Conservation (phyloP, 2,329 filamentous ascomycete genomes). For the Aspergillus bombycis region DNA sequence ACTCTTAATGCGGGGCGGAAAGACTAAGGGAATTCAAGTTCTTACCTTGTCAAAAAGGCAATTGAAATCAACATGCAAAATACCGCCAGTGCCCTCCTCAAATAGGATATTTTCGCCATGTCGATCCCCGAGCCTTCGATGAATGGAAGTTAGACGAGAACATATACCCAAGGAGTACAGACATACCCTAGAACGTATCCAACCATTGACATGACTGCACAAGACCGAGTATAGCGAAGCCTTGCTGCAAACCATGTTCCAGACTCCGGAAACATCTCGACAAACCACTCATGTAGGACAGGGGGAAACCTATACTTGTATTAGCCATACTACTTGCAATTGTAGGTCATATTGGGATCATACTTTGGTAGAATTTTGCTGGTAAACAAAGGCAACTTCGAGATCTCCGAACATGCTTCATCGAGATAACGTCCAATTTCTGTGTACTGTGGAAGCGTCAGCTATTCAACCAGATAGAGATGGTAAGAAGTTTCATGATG, state of each 20-base stretch:
- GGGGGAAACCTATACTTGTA: slow-evolving; percentile 67
- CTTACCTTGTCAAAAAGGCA: slow-evolving; percentile 89
- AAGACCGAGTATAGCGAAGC: slow-evolving; percentile 86
- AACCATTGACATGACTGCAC: slow-evolving; percentile 99
- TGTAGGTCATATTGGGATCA: slow-evolving; percentile 6
- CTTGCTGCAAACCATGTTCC: slow-evolving; percentile 89
- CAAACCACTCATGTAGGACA: slow-evolving; percentile 91
- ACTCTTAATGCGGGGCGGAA: neutral
- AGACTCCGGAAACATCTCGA: slow-evolving; percentile 91
- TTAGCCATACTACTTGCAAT: slow-evolving; percentile 15
- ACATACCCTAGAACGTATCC: slow-evolving; percentile 79
- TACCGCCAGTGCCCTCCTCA: slow-evolving; percentile 88
- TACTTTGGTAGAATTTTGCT: slow-evolving; percentile 59
- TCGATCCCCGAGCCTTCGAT: slow-evolving; percentile 74
- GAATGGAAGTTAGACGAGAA: slow-evolving; percentile 12
- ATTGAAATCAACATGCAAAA: slow-evolving; percentile 99
- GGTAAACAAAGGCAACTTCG: slow-evolving; percentile 72
- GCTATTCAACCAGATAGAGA: neutral
- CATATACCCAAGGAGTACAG: neutral
- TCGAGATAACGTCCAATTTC: slow-evolving; percentile 63
- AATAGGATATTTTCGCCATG: slow-evolving; percentile 97
- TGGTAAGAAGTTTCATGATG: neutral
- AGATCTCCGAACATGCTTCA: slow-evolving; percentile 66
- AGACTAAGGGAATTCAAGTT: neutral
- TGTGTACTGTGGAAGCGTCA: slow-evolving; percentile 60